phyloP scores from a whole-genome alignment of 2,329 filamentous ascomycete genomes.

The Aspergillus viridinutans region DNA sequence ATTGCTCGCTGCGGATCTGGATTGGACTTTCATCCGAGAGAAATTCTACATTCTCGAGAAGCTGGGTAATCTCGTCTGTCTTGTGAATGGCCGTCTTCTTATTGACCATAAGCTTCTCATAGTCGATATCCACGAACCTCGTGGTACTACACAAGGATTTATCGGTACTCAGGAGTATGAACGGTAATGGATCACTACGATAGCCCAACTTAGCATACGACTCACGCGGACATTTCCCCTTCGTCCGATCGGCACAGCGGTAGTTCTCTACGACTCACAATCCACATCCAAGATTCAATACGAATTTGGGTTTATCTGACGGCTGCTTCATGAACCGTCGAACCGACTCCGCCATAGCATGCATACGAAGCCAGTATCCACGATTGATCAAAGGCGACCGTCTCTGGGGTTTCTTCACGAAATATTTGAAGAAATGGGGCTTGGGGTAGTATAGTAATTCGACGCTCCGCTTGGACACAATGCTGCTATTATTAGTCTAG shows the following conservation, averaged over 20 bases:
- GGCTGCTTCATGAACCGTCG: conserved; percentile 64
- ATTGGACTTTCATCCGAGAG: conserved; percentile 35
- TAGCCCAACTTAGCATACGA: conserved; percentile 23
- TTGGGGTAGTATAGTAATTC: conserved; percentile 80
- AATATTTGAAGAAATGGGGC: conserved; percentile 80
- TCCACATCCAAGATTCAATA: conserved; percentile 84
- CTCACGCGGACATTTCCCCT: background rate
- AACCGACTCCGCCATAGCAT: conserved; percentile 72
- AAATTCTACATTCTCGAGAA: conserved; percentile 46
- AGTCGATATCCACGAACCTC: conserved; percentile 81
- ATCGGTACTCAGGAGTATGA: conserved; percentile 71
- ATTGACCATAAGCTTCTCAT: conserved; percentile 70
- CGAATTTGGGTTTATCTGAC: conserved; percentile 59
- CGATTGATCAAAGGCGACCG: conserved; percentile 86
- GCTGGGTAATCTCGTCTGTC: conserved; percentile 56
- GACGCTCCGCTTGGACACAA: conserved; percentile 89
- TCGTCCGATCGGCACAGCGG: background rate
- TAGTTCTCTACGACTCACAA: conserved; percentile 59
- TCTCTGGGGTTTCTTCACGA: conserved; percentile 77
- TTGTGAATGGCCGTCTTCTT: conserved; percentile 66
- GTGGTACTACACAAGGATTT: conserved; percentile 53
- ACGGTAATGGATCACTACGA: conserved; percentile 76
- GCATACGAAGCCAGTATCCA: conserved; percentile 82
- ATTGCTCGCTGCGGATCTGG: conserved; percentile 63
- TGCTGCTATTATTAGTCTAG: conserved; percentile 85